Conservation (phyloP, 371 early-diverging fungal species). For the Apophysomyces variabilis region DNA sequence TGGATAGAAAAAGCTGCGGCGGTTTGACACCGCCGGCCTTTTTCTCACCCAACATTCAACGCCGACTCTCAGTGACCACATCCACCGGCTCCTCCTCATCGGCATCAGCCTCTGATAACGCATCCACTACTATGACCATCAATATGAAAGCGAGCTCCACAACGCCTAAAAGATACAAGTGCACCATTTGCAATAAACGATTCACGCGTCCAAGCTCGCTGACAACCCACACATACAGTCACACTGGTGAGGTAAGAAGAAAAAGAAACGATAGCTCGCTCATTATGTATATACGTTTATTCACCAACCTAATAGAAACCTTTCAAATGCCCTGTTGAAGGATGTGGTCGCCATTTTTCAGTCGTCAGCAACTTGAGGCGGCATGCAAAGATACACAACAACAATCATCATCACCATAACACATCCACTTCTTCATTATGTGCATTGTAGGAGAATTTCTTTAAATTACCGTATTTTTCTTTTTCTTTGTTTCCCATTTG, state of each 20-base stretch:
- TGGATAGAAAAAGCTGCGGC: slow-evolving; percentile 7
- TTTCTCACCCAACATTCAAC: slow-evolving; percentile 15
- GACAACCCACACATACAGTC: slow-evolving; percentile 66
- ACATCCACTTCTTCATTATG: slow-evolving; percentile 1
- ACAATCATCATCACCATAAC: slow-evolving; percentile 9
- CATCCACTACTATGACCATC: slow-evolving; percentile 7
- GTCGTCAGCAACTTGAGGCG: slow-evolving; percentile 48
- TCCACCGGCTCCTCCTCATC: slow-evolving; percentile 25
- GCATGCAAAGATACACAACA: slow-evolving; percentile 47
- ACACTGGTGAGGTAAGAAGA: slow-evolving; percentile 58
- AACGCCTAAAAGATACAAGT: slow-evolving; percentile 40
- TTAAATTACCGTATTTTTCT: background rate
- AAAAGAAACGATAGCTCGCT: background rate
- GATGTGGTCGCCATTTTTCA: slow-evolving; percentile 47
- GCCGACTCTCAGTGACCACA: slow-evolving; percentile 18
- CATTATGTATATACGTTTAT: background rate
- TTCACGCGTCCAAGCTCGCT: slow-evolving; percentile 68
- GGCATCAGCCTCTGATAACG: slow-evolving; percentile 4
- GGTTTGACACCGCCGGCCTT: slow-evolving; percentile 26
- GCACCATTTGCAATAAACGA: slow-evolving; percentile 57
- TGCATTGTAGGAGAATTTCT: background rate
- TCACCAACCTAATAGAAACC: slow-evolving; percentile 34
- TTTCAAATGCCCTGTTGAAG: slow-evolving; percentile 40
- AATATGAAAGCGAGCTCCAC: slow-evolving; percentile 19
- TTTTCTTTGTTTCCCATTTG: too few relatives aligned